Conservation (phyloP, 73 alveolate species). For the Paraurostyla sp. region DNA sequence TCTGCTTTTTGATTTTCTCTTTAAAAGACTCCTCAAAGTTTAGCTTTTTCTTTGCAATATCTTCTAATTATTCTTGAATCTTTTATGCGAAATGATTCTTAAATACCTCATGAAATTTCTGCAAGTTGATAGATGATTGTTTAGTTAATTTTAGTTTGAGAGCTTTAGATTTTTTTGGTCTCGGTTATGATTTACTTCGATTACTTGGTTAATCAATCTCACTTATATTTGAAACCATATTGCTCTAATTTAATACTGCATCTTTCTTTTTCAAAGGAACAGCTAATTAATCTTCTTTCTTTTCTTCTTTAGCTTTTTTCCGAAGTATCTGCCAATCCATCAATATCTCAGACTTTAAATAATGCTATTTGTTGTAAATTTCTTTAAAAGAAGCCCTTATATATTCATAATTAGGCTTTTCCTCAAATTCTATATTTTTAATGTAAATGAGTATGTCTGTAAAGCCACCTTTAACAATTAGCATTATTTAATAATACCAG, state of each 20-base stretch:
- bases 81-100: slow-evolving; percentile 1
- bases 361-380: not conserved
- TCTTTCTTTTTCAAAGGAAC: too few species aligned
- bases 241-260: not conserved
- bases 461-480: slow-evolving; percentile 70
- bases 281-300: not conserved
- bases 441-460: slow-evolving; percentile 42
- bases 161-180: not conserved
- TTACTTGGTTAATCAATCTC: not conserved
- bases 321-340: slow-evolving; percentile 37
- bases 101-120: not conserved
- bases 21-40: not conserved
- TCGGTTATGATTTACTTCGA: not conserved
- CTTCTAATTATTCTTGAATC: not conserved
- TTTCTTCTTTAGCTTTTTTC: slow-evolving; percentile 22
- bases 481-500: slow-evolving; percentile 74
- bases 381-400: slow-evolving; percentile 62
- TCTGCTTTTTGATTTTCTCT: not conserved
- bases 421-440: slow-evolving; percentile 89
- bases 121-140: not conserved
- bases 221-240: not conserved
- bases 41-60: not conserved
- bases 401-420: slow-evolving; percentile 92
- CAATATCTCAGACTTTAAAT: not conserved
- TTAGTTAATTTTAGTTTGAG: not conserved